Conservation (phyloP, 2,329 filamentous ascomycete genomes). For the Peltaster fructicola region DNA sequence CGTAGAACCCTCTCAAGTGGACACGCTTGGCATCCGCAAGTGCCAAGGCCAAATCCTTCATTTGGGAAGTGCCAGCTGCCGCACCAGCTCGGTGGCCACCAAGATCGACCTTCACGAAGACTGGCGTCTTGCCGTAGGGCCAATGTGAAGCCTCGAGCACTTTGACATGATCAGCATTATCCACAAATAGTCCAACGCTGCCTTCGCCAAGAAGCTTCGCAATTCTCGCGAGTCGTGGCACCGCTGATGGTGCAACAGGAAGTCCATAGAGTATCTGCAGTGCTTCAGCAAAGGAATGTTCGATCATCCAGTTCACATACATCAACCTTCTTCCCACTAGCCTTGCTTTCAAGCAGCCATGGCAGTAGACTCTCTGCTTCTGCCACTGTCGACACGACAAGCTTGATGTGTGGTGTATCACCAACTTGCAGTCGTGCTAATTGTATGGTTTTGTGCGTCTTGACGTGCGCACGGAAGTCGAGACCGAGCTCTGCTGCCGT, state of each 20-base stretch:
- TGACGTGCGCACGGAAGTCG: conserved; percentile 60
- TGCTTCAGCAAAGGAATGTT: conserved; percentile 1
- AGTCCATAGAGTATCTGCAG: conserved; percentile 51
- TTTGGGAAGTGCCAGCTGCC: conserved; percentile 29
- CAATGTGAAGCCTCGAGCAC: conserved; percentile 30
- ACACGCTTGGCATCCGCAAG: conserved; percentile 27
- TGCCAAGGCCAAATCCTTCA: conserved; percentile 30
- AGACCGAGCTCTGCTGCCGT: conserved; percentile 41
- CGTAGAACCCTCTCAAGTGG: conserved; percentile 48
- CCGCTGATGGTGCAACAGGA: conserved; percentile 43
- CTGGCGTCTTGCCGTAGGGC: conserved; percentile 29
- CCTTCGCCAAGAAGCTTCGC: conserved; percentile 37
- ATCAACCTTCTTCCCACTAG: conserved; percentile 38
- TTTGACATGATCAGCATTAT: conserved; percentile 45
- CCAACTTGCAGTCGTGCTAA: conserved; percentile 55
- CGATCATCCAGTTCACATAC: conserved; percentile 22
- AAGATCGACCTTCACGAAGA: conserved; percentile 61
- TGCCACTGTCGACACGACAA: conserved; percentile 57
- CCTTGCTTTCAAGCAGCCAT: conserved; percentile 40
- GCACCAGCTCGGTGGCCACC: conserved; percentile 56
- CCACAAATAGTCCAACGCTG: conserved; percentile 48
- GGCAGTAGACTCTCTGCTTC: conserved; percentile 53
- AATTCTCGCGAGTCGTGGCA: conserved; percentile 42
- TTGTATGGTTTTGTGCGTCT: conserved; percentile 67
- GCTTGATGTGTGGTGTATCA: conserved; percentile 32